Percentiles rank a stretch among this genome's conserved stretches.
Conservation (phyloP, 2,329 filamentous ascomycete species). For the Apiospora malaysiana region DNA sequence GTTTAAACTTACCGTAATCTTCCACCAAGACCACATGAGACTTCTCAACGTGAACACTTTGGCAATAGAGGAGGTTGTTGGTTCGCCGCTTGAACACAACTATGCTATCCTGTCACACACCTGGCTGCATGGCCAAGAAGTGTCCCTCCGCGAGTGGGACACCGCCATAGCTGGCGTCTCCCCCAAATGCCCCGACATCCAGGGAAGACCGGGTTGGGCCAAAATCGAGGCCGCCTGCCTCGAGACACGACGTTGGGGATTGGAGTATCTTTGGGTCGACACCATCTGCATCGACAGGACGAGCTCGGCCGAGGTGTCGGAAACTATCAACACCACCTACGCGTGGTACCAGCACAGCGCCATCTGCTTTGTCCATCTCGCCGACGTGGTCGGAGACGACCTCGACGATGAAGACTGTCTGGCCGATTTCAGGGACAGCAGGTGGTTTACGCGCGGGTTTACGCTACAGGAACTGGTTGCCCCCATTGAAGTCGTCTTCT, state of each 20-base stretch:
- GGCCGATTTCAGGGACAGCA: background rate
- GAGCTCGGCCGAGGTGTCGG: background rate
- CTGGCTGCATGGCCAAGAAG: constrained; percentile 29
- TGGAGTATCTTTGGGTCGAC: constrained; percentile 16
- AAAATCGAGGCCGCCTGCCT: background rate
- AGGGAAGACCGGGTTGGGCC: background rate
- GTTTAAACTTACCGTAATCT: background rate
- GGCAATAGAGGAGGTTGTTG: background rate
- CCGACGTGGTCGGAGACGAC: constrained; percentile 3
- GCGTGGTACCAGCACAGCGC: background rate
- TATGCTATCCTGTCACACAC: constrained; percentile 34
- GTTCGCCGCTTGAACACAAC: background rate
- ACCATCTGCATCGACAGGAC: constrained; percentile 15
- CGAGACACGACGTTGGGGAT: background rate
- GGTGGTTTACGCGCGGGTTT: constrained; percentile 19
- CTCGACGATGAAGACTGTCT: background rate
- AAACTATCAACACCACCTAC: constrained; percentile 16
- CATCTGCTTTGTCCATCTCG: constrained; percentile 13
- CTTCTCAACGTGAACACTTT: background rate
- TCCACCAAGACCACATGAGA: background rate
- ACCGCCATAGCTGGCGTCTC: background rate
- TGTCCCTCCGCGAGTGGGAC: constrained; percentile 20
- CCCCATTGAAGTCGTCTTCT: constrained; percentile 11
- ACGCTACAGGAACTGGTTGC: constrained; percentile 20
- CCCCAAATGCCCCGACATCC: background rate